A percentile compares a stretch with the other conserved stretches of the same genome.
phyloP scores from a whole-genome alignment of 129 eudicot species.

The Cynara cardunculus region DNA sequence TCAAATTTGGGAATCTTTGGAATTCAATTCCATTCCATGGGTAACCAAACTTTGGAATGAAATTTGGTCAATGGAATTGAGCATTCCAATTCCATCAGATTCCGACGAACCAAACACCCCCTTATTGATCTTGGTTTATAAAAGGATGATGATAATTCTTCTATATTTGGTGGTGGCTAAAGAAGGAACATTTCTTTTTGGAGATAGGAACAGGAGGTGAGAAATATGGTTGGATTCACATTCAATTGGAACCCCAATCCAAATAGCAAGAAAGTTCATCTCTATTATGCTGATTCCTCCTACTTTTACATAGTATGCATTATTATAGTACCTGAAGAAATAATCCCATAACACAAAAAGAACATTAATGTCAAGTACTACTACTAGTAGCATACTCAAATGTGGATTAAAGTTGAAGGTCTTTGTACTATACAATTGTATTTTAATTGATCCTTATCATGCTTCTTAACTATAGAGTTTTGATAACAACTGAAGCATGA shows the following conservation, averaged over 20 bases:
- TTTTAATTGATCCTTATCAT: background rate
- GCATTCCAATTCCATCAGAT: no score
- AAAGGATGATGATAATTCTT: slow-evolving; percentile 35
- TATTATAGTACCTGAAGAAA: slow-evolving; percentile 67
- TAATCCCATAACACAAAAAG: slow-evolving; percentile 10
- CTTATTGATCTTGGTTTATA: slow-evolving; percentile 36
- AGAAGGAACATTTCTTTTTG: slow-evolving; percentile 63
- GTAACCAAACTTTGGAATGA: no score
- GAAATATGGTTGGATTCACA: slow-evolving; percentile 73
- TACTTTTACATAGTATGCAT: slow-evolving; percentile 90
- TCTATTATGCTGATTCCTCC: slow-evolving; percentile 90
- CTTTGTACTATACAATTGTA: background rate
- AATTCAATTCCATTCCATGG: no score
- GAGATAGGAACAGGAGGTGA: slow-evolving; percentile 62
- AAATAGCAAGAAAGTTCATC: slow-evolving; percentile 84
- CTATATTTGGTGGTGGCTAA: slow-evolving; percentile 34
- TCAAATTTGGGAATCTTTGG: no score
- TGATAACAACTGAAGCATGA: no score
- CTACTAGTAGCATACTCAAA: background rate
- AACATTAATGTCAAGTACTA: slow-evolving; percentile 5
- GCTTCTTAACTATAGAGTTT: no score
- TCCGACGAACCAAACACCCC: no score
- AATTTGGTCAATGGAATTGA: no score
- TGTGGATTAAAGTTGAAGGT: background rate
- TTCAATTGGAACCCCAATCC: slow-evolving; percentile 82